These are phyloP conservation scores for Ulota crispa DNA, from an alignment of 225 moss, liverwort and hornwort species.

Conservation along the genomic window DNA sequence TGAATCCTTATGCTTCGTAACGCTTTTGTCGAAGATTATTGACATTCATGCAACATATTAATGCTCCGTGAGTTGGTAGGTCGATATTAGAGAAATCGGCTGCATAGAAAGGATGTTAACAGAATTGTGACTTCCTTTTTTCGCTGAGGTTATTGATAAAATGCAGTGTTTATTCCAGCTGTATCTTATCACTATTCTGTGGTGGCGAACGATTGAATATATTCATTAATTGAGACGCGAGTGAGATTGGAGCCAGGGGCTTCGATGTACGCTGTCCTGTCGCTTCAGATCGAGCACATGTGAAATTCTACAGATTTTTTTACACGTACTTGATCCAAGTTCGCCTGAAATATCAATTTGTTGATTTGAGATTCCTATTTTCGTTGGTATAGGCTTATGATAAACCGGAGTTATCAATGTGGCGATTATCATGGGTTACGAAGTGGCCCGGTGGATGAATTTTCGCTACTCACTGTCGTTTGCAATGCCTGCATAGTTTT, in stretches of 20 bases:
- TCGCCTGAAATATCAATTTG: background rate
- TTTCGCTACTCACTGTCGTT: background rate
- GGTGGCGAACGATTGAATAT: background rate
- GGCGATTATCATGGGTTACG: background rate
- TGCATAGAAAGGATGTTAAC: background rate
- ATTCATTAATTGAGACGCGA: background rate
- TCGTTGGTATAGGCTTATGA: background rate
- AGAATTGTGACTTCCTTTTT: background rate
- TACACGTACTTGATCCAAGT: background rate
- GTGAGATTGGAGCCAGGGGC: background rate
- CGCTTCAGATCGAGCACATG: no score
- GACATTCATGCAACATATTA: background rate
- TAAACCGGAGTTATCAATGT: background rate
- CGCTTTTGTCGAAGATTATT: background rate
- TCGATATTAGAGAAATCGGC: background rate
- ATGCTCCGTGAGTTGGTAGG: background rate
- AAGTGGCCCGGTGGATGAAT: background rate
- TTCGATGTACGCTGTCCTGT: slow-evolving; percentile 3
- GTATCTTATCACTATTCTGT: background rate
- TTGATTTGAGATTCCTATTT: background rate
- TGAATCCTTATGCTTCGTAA: background rate
- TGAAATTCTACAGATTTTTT: background rate
- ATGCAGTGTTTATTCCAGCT: background rate
- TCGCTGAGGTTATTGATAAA: background rate
- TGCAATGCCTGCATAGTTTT: background rate